Percentiles rank a stretch among this genome's conserved stretches.
These are phyloP conservation scores for Angomonas ambiguus DNA, from an alignment of 208 protist species.

Conservation along the genomic window DNA sequence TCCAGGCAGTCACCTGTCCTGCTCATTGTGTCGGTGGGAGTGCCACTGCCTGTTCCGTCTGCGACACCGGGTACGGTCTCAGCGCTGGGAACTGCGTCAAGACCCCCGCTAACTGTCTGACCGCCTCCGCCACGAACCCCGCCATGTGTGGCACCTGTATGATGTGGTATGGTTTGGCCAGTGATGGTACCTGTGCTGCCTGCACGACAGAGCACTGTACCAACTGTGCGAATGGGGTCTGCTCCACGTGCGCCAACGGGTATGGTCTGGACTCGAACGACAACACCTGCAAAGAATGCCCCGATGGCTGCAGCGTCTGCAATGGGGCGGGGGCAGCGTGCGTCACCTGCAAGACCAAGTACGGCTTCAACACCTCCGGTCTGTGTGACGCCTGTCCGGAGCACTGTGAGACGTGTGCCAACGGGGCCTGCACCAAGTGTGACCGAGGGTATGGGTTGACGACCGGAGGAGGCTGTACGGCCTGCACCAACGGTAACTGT, in stretches of 20 bases:
- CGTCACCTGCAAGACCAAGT: background rate
- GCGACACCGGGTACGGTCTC: background rate
- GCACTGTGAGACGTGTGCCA: background rate
- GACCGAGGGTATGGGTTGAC: background rate
- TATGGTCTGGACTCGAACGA: background rate
- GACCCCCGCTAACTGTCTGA: too few species aligned
- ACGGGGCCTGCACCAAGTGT: background rate
- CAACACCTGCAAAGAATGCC: background rate
- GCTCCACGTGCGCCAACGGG: background rate
- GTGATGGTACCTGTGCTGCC: background rate
- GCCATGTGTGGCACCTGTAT: background rate
- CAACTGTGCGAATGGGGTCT: background rate
- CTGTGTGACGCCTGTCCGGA: background rate
- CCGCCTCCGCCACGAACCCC: background rate
- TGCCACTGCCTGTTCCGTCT: background rate
- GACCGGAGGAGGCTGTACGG: background rate
- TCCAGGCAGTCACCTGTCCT: background rate
- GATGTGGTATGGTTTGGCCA: background rate
- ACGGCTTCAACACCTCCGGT: background rate
- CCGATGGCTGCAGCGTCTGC: background rate
- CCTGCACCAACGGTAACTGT: background rate
- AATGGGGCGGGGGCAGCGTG: background rate
- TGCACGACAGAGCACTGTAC: background rate
- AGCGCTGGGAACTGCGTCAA: background rate
- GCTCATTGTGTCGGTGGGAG: background rate